Evolutionary conservation across 352 stramenopile species (phyloP).

Genomic region (Phytophthora aleatoria): DNA sequence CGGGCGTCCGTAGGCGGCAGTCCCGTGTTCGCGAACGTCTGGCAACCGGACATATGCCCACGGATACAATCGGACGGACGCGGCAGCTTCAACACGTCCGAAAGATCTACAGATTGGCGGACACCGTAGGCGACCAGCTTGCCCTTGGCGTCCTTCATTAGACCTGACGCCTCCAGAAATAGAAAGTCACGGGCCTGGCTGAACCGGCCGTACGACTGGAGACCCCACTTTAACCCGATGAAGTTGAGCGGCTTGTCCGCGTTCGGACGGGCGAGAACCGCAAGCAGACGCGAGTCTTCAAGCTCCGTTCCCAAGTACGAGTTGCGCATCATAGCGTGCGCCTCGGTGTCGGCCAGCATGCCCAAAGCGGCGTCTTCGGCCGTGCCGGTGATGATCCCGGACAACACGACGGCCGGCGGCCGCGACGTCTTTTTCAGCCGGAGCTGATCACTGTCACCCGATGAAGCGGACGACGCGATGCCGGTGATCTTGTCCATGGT

Average conservation of each 20-base stretch:
- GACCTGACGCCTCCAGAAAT: slow-evolving; percentile 47
- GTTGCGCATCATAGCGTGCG: slow-evolving; percentile 41
- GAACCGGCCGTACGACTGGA: slow-evolving; percentile 42
- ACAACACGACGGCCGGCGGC: slow-evolving; percentile 40
- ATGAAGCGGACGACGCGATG: slow-evolving; percentile 20
- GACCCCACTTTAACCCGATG: slow-evolving; percentile 51
- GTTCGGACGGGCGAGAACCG: slow-evolving; percentile 35
- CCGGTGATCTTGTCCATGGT: slow-evolving; percentile 29
- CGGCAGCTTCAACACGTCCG: slow-evolving; percentile 34
- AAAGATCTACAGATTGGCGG: slow-evolving; percentile 33
- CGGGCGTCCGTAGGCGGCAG: slow-evolving; percentile 12
- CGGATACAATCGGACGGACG: slow-evolving; percentile 11
- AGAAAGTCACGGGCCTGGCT: slow-evolving; percentile 48
- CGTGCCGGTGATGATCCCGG: slow-evolving; percentile 40
- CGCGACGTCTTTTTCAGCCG: slow-evolving; percentile 30
- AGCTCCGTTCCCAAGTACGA: slow-evolving; percentile 44
- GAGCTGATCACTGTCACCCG: slow-evolving; percentile 18
- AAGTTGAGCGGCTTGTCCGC: slow-evolving; percentile 46
- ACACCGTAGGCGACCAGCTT: slow-evolving; percentile 39
- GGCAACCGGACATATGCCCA: slow-evolving; percentile 38
- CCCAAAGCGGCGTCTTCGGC: slow-evolving; percentile 49
- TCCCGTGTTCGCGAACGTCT: slow-evolving; percentile 39
- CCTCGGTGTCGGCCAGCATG: slow-evolving; percentile 45
- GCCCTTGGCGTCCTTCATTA: slow-evolving; percentile 36
- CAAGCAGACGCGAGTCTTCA: slow-evolving; percentile 44